A percentile compares a stretch with the other conserved stretches of the same genome.
phyloP scores from a whole-genome alignment of 768 basidiomycete species.

The Cubamyces lactineus region DNA sequence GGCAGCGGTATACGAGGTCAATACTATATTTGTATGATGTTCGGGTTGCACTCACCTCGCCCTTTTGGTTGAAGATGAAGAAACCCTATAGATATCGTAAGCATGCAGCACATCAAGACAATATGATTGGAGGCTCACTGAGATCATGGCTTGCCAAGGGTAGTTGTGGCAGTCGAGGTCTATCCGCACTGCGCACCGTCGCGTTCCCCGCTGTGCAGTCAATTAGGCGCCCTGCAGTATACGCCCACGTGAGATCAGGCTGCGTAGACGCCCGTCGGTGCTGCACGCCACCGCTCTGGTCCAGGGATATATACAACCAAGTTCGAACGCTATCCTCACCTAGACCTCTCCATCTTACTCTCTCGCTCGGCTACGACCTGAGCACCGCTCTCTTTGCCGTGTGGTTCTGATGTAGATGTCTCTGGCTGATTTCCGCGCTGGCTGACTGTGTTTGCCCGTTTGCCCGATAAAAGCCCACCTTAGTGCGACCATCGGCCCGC shows the following conservation, averaged over 20 bases:
- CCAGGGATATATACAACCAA: too few species aligned
- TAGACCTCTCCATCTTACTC: too few species aligned
- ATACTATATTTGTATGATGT: not conserved
- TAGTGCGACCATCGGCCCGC: too few species aligned
- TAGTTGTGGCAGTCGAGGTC: slow-evolving; percentile 3
- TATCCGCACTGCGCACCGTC: not conserved
- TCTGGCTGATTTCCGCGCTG: too few species aligned
- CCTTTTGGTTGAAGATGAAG: slow-evolving; percentile 99
- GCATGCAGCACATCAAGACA: not conserved
- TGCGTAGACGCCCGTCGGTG: slow-evolving; percentile 1
- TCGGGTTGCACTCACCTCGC: slow-evolving; percentile 69
- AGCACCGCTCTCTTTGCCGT: too few species aligned
- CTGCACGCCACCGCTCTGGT: not conserved
- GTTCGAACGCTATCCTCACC: too few species aligned
- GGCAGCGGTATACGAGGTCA: slow-evolving; percentile 9
- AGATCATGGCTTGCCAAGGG: slow-evolving; percentile 44
- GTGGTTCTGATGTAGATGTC: too few species aligned
- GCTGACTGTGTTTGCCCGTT: too few species aligned
- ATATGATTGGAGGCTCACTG: slow-evolving; percentile 38
- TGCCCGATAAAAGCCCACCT: too few species aligned
- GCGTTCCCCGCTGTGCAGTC: slow-evolving; percentile 10
- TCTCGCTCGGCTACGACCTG: too few species aligned
- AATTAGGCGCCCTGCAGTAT: slow-evolving; percentile 1
- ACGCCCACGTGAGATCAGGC: slow-evolving; percentile 8
- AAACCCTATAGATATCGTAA: slow-evolving; percentile 65